A percentile compares a stretch with the other conserved stretches of the same genome.
phyloP scores from a whole-genome alignment of 2,329 filamentous ascomycete species.

The Amesomyces nigricolor region DNA sequence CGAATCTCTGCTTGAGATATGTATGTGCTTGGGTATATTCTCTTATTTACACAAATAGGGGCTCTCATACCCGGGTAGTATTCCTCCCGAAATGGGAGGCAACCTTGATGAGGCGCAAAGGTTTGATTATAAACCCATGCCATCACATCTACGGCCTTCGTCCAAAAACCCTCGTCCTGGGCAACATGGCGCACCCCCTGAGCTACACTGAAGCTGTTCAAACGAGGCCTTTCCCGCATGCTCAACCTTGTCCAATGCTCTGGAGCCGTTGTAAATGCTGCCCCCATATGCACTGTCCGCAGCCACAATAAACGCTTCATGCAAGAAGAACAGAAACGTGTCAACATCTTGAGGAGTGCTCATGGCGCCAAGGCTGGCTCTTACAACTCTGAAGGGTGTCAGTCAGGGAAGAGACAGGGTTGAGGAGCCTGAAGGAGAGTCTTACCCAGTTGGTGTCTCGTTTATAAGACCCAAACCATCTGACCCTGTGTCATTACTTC shows the following conservation, averaged over 20 bases:
- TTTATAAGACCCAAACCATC: conserved; percentile 48
- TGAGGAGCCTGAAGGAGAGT: too few species aligned
- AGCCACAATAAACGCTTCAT: conserved; percentile 33
- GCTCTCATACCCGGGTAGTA: too few species aligned
- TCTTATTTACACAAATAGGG: too few species aligned
- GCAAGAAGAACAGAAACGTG: conserved; percentile 42
- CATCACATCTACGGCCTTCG: too few species aligned
- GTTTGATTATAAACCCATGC: too few species aligned
- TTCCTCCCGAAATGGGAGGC: too few species aligned
- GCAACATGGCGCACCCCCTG: not conserved
- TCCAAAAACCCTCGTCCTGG: too few species aligned
- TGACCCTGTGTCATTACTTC: conserved; percentile 29
- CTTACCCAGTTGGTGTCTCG: conserved; percentile 49
- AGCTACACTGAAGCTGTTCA: not conserved
- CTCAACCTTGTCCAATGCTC: not conserved
- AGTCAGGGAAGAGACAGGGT: not conserved
- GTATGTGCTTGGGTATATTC: too few species aligned
- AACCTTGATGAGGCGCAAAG: too few species aligned
- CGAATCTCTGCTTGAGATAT: too few species aligned
- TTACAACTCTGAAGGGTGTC: conserved; percentile 43
- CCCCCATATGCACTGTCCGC: not conserved
- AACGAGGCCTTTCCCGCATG: not conserved
- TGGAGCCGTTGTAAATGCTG: not conserved
- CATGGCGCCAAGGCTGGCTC: conserved; percentile 58
- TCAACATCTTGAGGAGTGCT: conserved; percentile 52